phyloP scores from a whole-genome alignment of 129 eudicot genomes.

The Calendula officinalis region DNA sequence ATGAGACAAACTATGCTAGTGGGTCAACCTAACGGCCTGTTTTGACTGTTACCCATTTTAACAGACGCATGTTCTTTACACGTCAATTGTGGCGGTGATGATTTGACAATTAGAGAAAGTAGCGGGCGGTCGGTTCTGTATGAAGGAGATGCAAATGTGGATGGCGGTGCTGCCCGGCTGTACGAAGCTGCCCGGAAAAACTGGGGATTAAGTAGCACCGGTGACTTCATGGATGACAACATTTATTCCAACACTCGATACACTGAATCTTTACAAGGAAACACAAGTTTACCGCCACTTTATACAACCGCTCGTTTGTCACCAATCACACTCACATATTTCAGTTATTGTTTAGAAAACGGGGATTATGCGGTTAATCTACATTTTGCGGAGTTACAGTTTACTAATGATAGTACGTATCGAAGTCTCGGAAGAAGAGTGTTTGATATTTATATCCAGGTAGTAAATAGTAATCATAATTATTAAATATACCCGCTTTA shows the following conservation, averaged over 20 bases:
- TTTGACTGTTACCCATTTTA: background rate
- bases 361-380: constrained; percentile 71
- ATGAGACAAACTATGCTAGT: background rate
- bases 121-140: constrained; percentile 40
- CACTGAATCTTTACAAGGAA: constrained; percentile 28
- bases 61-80: constrained; percentile 88
- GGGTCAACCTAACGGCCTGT: no score
- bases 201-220: constrained; percentile 94
- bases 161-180: constrained; percentile 60
- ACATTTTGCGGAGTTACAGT: constrained; percentile 75
- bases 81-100: constrained; percentile 82
- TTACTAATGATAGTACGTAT: constrained; percentile 54
- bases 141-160: constrained; percentile 69
- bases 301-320: constrained; percentile 77
- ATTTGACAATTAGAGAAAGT: constrained; percentile 36
- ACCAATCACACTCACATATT: constrained; percentile 79
- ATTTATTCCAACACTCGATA: constrained; percentile 52
- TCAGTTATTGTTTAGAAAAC: constrained; percentile 74
- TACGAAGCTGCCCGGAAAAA: constrained; percentile 25
- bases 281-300: constrained; percentile 46
- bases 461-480: constrained; percentile 14
- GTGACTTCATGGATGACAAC: constrained; percentile 88
- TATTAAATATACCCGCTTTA: background rate
- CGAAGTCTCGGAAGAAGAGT: constrained; percentile 67
- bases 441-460: constrained; percentile 93